phyloP scores from a whole-genome alignment of 2,329 filamentous ascomycete species.

The Penicillium crustosum region DNA sequence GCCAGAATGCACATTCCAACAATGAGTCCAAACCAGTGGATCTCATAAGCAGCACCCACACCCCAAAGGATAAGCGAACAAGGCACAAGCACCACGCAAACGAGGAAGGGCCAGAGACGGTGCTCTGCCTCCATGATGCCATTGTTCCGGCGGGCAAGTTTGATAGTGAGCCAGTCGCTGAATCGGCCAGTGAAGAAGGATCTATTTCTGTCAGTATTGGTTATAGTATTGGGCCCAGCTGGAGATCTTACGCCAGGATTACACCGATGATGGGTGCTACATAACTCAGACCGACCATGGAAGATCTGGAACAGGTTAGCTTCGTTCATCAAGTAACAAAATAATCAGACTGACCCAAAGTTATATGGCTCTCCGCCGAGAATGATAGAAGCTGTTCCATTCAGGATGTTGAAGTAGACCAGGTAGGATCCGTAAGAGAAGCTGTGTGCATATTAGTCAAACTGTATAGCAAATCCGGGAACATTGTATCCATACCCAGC shows the following conservation, averaged over 20 bases:
- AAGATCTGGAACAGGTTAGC: conserved; percentile 30
- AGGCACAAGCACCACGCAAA: conserved; percentile 38
- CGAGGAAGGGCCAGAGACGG: conserved; percentile 42
- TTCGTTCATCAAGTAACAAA: no score
- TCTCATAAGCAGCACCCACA: conserved; percentile 43
- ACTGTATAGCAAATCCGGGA: not conserved
- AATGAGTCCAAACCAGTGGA: conserved; percentile 46
- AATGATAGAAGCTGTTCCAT: conserved; percentile 41
- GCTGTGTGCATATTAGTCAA: conserved; percentile 18
- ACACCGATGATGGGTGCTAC: conserved; percentile 39
- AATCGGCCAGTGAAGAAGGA: conserved; percentile 42
- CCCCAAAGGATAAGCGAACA: conserved; percentile 41
- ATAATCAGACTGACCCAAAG: conserved; percentile 29
- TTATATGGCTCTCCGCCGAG: conserved; percentile 38
- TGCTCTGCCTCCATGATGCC: conserved; percentile 46
- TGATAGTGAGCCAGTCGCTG: conserved; percentile 42
- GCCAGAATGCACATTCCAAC: conserved; percentile 47
- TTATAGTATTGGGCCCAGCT: not conserved
- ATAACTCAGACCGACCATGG: conserved; percentile 43
- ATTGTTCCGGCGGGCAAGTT: conserved; percentile 41
- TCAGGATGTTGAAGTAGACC: conserved; percentile 44
- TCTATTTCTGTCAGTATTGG: conserved; percentile 17
- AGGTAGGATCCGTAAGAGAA: conserved; percentile 44
- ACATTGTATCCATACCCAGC: conserved; percentile 28
- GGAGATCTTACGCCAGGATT: conserved; percentile 27